phyloP scores from a whole-genome alignment of 768 basidiomycete genomes.

The Termitomyces sp. region DNA sequence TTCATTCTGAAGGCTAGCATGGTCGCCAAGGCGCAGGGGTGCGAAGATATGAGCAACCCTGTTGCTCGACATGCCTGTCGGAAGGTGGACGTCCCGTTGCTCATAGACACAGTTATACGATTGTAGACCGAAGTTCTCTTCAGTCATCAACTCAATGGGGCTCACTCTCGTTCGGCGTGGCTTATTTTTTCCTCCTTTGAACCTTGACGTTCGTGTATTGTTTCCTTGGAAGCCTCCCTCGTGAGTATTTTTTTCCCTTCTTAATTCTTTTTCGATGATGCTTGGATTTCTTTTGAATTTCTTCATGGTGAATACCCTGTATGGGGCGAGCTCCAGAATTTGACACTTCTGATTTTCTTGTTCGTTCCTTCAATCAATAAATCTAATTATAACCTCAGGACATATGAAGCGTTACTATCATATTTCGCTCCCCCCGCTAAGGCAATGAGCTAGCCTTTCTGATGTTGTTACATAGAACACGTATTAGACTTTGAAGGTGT shows the following conservation, averaged over 20 bases:
- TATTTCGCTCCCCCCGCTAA: too few relatives aligned
- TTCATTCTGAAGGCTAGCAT: conserved; percentile 30
- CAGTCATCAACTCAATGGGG: conserved; percentile 83
- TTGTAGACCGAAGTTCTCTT: conserved; percentile 42
- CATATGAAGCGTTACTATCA: not conserved
- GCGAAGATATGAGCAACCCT: conserved; percentile 78
- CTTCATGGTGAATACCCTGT: conserved; percentile 83
- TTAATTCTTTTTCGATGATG: conserved; percentile 46
- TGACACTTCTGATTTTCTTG: conserved; percentile 52
- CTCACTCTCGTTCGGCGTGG: conserved; percentile 78
- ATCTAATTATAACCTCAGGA: not conserved
- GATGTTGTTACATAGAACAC: too few relatives aligned
- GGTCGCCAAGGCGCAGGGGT: conserved; percentile 42
- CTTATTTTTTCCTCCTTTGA: conserved; percentile 53
- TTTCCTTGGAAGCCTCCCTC: not conserved
- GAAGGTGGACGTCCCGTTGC: conserved; percentile 55
- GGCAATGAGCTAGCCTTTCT: too few relatives aligned
- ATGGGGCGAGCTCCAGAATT: conserved; percentile 73
- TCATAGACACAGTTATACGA: conserved; percentile 91
- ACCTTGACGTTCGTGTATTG: conserved; percentile 46
- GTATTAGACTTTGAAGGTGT: not conserved
- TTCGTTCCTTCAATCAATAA: not conserved
- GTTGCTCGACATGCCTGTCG: conserved; percentile 40
- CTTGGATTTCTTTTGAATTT: conserved; percentile 69
- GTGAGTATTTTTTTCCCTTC: conserved; percentile 3